Conservation (phyloP, 768 basidiomycete genomes). For the Terana coerulea region DNA sequence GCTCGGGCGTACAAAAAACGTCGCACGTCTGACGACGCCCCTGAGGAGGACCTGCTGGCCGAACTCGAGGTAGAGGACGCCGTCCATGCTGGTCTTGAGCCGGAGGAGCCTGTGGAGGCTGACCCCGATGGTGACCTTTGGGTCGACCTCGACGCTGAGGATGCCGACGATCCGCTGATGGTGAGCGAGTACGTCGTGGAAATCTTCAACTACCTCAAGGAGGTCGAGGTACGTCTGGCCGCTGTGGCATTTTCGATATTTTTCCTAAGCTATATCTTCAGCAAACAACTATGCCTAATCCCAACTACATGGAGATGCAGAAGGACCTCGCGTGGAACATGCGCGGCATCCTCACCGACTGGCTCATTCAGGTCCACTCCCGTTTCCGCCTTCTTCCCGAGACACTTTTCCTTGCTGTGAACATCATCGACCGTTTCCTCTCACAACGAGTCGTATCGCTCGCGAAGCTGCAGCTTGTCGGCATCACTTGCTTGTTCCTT, state of each 20-base stretch:
- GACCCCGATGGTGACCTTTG: constrained; percentile 66
- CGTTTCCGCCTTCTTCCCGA: constrained; percentile 85
- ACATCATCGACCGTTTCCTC: constrained; percentile 73
- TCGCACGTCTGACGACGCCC: constrained; percentile 64
- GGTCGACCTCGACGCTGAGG: constrained; percentile 92
- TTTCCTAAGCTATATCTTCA: too few relatives aligned
- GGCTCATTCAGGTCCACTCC: constrained; percentile 88
- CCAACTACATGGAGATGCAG: constrained; percentile 82
- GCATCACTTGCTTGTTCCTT: constrained; percentile 82
- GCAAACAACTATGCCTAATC: constrained; percentile 76
- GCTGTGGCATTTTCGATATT: constrained; percentile 2
- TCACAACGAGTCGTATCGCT: constrained; percentile 55
- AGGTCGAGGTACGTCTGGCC: constrained; percentile 82
- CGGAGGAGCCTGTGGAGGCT: constrained; percentile 53
- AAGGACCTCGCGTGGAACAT: constrained; percentile 85
- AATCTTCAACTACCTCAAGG: constrained; percentile 88
- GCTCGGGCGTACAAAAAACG: constrained; percentile 67
- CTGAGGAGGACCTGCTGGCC: constrained; percentile 42
- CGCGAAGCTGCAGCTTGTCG: constrained; percentile 73
- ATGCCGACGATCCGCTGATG: constrained; percentile 93
- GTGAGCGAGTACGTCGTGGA: constrained; percentile 95
- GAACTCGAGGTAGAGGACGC: constrained; percentile 30
- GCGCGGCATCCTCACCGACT: constrained; percentile 86
- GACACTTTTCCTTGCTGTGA: constrained; percentile 85
- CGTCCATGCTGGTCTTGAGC: constrained; percentile 10